Percentiles rank a stretch among this genome's conserved stretches.
These are phyloP conservation scores for Aureococcus anophagefferens DNA, from an alignment of 108 stramenopile genomes.

Conservation along the genomic window DNA sequence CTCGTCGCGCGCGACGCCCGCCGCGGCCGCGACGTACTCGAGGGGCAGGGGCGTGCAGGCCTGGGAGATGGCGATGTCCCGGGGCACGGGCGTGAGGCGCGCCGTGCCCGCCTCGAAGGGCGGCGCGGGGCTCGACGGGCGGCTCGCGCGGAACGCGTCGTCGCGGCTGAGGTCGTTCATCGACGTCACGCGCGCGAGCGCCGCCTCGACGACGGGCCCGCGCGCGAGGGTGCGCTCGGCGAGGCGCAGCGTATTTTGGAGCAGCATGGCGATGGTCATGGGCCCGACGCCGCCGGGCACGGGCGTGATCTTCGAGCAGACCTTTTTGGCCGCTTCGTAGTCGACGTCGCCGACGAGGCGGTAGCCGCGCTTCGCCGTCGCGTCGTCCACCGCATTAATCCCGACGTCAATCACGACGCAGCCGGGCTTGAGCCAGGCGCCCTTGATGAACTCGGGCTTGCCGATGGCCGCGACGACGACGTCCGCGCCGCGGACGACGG, in stretches of 20 bases:
- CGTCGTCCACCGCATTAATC: slow-evolving; percentile 77
- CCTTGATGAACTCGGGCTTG: slow-evolving; percentile 66
- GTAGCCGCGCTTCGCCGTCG: slow-evolving; percentile 64
- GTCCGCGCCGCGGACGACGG: slow-evolving; percentile 67
- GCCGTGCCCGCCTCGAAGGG: not conserved
- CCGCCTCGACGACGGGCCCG: not conserved
- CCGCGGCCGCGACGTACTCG: slow-evolving; percentile 20
- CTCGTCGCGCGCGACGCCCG: slow-evolving; percentile 43
- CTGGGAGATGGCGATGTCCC: slow-evolving; percentile 52
- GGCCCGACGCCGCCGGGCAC: slow-evolving; percentile 99
- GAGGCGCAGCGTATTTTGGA: slow-evolving; percentile 76
- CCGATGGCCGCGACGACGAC: slow-evolving; percentile 94
- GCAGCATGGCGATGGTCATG: slow-evolving; percentile 97
- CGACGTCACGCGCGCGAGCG: not conserved
- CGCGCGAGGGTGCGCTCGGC: not conserved
- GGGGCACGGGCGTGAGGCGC: slow-evolving; percentile 36
- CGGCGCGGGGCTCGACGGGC: too few relatives aligned
- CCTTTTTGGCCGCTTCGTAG: slow-evolving; percentile 55
- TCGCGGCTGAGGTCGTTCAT: too few relatives aligned
- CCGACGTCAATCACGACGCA: slow-evolving; percentile 95
- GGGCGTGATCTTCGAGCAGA: slow-evolving; percentile 80
- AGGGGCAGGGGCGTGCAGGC: slow-evolving; percentile 32
- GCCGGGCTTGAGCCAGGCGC: slow-evolving; percentile 87
- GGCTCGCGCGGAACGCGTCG: too few relatives aligned
- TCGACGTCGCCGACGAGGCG: slow-evolving; percentile 90